Conservation (phyloP, 495 filamentous ascomycete genomes). For the Annulohypoxylon stygium region DNA sequence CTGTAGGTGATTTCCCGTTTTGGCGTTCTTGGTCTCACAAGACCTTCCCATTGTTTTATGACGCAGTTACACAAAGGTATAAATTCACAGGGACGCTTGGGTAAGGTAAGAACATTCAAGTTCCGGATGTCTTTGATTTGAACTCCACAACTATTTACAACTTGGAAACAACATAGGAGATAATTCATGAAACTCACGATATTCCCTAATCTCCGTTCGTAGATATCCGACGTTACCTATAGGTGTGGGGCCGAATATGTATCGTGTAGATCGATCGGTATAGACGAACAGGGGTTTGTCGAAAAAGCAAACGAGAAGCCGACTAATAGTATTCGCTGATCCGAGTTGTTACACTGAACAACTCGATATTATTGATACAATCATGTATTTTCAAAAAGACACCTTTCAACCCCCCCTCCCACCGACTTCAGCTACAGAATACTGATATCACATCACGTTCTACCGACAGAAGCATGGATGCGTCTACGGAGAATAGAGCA, state of each 20-base stretch:
- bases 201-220: not conserved
- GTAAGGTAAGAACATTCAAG: not conserved
- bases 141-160: not conserved
- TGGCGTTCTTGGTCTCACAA: not conserved
- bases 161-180: constrained; percentile 1
- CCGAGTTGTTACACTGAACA: constrained; percentile 4
- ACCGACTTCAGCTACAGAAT: not conserved
- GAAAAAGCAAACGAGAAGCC: constrained; percentile 12
- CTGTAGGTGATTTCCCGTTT: constrained; percentile 21
- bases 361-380: not conserved
- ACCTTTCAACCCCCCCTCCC: constrained; percentile 17
- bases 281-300: constrained; percentile 27
- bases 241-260: constrained; percentile 29
- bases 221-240: constrained; percentile 22
- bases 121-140: not conserved
- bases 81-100: not conserved
- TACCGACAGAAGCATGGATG: constrained; percentile 34
- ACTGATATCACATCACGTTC: constrained; percentile 38
- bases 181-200: constrained; percentile 12
- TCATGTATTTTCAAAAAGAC: not conserved
- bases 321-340: not conserved
- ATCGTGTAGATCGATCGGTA: constrained; percentile 22
- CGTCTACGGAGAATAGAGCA: not conserved
- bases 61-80: not conserved
- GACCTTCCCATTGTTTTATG: not conserved